Base-by-base conservation (phyloP, 768 basidiomycete species). In the Leccinum pellstonianum region DNA sequence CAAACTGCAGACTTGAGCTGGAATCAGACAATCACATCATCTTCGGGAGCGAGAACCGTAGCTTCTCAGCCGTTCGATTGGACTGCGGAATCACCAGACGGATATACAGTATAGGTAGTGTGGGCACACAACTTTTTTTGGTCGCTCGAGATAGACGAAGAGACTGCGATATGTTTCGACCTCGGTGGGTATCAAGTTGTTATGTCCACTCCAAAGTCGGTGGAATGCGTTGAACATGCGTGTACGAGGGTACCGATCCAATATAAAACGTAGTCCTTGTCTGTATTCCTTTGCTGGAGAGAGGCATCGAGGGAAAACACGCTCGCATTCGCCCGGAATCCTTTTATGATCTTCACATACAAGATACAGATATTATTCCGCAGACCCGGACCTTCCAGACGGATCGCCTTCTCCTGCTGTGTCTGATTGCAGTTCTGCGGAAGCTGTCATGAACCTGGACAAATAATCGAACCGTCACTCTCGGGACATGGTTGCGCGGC, bases 361-460 rank as follows among this genome's bases (percentile, higher is more conserved):
- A 9, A 47, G 21, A 48, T 25, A n/a, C 29, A 19, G 50, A 41
- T 17, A 33, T 46, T 61, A 70, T 37, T 63, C 46, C 53, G 37
- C 56, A 19, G 68, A 48, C 50, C 54, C 31, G 23, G 56, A 49
- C 31, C 31, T 58, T 57, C 27, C 43, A 38, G 54, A 7, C 6
- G 58, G 49, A 37, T 57, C 58, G 3, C 59, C 62, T 21, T 71
- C 71, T 52, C 41, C 59, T 41, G 66, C 55, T 8, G 60, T 3
- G 14, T 76, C 78, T 8, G 74, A 64, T 58, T 73, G 76, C 47
- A 83, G 68, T 56, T 80, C 76, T 49, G 78, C 74, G 5, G 80
- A 79, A 1, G 78, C 76, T 0, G 83, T 80, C 80, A 83, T 82
- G 64, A 83, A 80, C 65, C 82, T 83, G 59, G 19, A 57, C 17